Evolutionary conservation across 305 asterid genomes (phyloP), one percentile per base, ranked within the genome.

Genomic region (Fraxinus nigra): DNA sequence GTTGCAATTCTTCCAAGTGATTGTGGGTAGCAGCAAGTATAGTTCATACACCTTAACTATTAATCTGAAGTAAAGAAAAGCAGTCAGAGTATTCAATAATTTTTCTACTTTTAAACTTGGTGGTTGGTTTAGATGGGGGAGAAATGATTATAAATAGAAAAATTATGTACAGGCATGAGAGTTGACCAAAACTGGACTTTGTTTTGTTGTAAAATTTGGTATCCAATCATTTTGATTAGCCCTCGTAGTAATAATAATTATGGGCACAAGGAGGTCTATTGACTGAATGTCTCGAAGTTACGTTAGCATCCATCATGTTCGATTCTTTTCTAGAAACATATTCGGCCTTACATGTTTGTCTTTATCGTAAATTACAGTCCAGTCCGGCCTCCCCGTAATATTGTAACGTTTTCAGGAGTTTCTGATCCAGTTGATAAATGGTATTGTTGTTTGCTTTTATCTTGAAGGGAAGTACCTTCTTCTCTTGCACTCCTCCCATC

Each of bases 141-240:
- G 74, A 73, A 54, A 73, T 79, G 24, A 67, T 46, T 83, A 65
- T 30, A 24, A 56, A 82, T 78, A 80, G 73, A 72, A 76, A 83
- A 82, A 80, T 82, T 73, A 75, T 89, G 90, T 89, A 87, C 79
- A 89, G 82, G 79, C 56, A 67, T 76, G 75, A 61, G 54, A 59
- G 75, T 73, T 75, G 1, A 40, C 51, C 51, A 40, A 40, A 9
- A 40, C 14, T 40, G 51, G 51, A 3, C 30, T 10, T 46, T 43
- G 9, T 78, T 78, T 24, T 82, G 85, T 88, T 89, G 88, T 87
- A 85, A 80, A 74, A 88, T 79, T 84, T 61, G 51, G 51, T 78
- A 46, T 59, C 76, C 82, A 9, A 74, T 85, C 73, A 79, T 76
- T 65, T 82, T 78, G 76, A 34, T 48, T 63, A 63, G 81, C 75